A percentile compares a stretch with the other conserved stretches of the same genome.
phyloP scores from a whole-genome alignment of 2,329 filamentous ascomycete genomes.

The Berkeleyomyces basicola region DNA sequence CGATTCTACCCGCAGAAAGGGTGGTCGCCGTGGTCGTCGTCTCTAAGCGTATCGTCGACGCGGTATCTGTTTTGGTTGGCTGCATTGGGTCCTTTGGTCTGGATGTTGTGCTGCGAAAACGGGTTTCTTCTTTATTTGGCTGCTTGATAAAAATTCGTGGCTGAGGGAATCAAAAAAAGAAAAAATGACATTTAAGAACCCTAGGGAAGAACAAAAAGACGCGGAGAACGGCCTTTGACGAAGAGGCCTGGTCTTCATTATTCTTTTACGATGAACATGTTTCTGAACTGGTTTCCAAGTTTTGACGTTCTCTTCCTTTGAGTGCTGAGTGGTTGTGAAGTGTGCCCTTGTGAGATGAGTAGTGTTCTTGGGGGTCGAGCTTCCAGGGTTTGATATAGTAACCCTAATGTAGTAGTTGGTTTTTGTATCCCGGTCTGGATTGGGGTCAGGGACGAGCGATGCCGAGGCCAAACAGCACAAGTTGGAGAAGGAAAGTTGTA shows the following conservation, averaged over 20 bases:
- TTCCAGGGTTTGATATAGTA: not conserved
- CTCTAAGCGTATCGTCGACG: slow-evolving; percentile 44
- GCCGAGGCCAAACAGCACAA: not conserved
- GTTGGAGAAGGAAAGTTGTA: not conserved
- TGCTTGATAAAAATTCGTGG: slow-evolving; percentile 13
- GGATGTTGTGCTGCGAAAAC: slow-evolving; percentile 14
- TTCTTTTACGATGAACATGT: slow-evolving; percentile 15
- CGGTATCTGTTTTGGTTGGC: slow-evolving; percentile 14
- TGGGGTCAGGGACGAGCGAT: not conserved
- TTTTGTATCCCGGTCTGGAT: not conserved
- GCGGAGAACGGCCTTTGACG: slow-evolving; percentile 13
- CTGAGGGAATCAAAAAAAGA: slow-evolving; percentile 15
- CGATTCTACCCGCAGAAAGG: slow-evolving; percentile 99
- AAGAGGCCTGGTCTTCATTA: slow-evolving; percentile 14
- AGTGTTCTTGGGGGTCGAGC: too few species aligned
- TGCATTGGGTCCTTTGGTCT: slow-evolving; percentile 11
- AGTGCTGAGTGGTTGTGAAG: too few species aligned
- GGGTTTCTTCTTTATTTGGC: slow-evolving; percentile 14
- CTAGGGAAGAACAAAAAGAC: slow-evolving; percentile 15
- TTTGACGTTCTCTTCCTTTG: not conserved
- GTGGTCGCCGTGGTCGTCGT: slow-evolving; percentile 99
- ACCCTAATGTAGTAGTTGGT: not conserved
- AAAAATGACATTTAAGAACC: slow-evolving; percentile 14
- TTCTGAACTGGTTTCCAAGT: slow-evolving; percentile 13
- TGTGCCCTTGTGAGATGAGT: too few species aligned